Evolutionary conservation across 495 filamentous ascomycete species (phyloP), one percentile per base, ranked within the genome.

Genomic region (Penicillium cosmopolitanum): DNA sequence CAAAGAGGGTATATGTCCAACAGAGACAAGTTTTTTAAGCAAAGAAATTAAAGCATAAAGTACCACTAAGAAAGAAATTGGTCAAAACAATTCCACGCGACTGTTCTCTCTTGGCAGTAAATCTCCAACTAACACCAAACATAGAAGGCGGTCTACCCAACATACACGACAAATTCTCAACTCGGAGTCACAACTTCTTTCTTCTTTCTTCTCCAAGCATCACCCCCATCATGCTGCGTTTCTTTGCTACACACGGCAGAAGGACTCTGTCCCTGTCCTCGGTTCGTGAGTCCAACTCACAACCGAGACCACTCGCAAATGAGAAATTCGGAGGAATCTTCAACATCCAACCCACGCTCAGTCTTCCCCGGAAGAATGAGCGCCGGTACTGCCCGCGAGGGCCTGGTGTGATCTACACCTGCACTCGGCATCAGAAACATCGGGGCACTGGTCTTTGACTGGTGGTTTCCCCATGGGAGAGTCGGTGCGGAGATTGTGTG

Each of bases 271-370:
- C 63, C 59, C 61, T 70, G 70, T 73, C 71, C 64, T 68, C 62
- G 64, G 52, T 28, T 35, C 25, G 64, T 56, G 51, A 52, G 52
- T 46, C 18, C 31, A 46, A 42, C 44, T 58, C 56, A 21, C 34
- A 0, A 31, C 61, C 60, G 66, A 73, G 61, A 70, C 53, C 55
- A 40, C 47, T 71, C 81, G 93, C 94, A 96, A 95, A 95, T 97
- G 94, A 96, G 94, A 96, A 97, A 97, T 96, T 97, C 93, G 93
- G 93, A 97, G 94, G 91, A 97, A 87, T 94, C 93, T 96, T 93
- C 91, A 91, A 67, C 40, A 56, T 66, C 71, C 67, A 75, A 81
- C 74, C 80, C 78, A 77, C 71, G 72, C 68, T 63, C 65, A 44
- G 35, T 70, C 61, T 58, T 53, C 51, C 63, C 57, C 36, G 18